A percentile compares a stretch with the other conserved stretches of the same genome.
phyloP scores from a whole-genome alignment of 1,139 yeast species.

The Pichia sp. region DNA sequence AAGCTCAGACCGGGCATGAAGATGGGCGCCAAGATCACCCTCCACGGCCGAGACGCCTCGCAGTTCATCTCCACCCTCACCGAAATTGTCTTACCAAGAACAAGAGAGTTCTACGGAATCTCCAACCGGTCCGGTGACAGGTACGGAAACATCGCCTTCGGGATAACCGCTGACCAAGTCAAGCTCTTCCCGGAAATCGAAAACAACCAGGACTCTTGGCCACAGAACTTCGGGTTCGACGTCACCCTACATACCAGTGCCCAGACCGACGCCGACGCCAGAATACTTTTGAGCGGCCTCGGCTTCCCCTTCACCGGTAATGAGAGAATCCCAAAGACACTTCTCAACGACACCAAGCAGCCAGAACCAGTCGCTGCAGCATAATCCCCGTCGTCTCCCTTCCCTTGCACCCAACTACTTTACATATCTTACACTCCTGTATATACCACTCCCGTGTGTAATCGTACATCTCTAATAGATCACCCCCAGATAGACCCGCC shows the following conservation, averaged over 20 bases:
- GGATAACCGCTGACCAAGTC: slow-evolving; percentile 72
- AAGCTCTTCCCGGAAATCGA: slow-evolving; percentile 91
- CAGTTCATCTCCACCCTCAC: slow-evolving; percentile 84
- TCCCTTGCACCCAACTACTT: no score
- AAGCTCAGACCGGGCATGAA: slow-evolving; percentile 81
- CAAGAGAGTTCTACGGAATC: slow-evolving; percentile 82
- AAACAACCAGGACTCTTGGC: slow-evolving; percentile 85
- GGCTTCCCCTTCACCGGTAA: slow-evolving; percentile 74
- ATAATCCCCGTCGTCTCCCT: no score
- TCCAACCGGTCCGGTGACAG: slow-evolving; percentile 75
- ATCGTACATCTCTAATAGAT: no score
- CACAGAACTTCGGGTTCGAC: slow-evolving; percentile 80
- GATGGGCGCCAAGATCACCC: slow-evolving; percentile 84
- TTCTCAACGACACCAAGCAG: slow-evolving; percentile 20
- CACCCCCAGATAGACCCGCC: no score
- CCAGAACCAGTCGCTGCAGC: no score
- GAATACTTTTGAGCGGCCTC: slow-evolving; percentile 73
- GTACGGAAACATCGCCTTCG: slow-evolving; percentile 82
- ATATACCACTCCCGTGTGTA: no score
- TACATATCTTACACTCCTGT: no score
- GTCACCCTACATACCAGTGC: slow-evolving; percentile 85
- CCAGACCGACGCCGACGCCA: slow-evolving; percentile 88
- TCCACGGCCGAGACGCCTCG: slow-evolving; percentile 77
- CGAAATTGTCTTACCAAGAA: slow-evolving; percentile 89
- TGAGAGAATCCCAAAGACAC: slow-evolving; percentile 37